A percentile compares a stretch with the other conserved stretches of the same genome.
Evolutionary conservation across 1,284 basidiomycete species (phyloP).

Genomic region (Salmacisia buchloeana): DNA sequence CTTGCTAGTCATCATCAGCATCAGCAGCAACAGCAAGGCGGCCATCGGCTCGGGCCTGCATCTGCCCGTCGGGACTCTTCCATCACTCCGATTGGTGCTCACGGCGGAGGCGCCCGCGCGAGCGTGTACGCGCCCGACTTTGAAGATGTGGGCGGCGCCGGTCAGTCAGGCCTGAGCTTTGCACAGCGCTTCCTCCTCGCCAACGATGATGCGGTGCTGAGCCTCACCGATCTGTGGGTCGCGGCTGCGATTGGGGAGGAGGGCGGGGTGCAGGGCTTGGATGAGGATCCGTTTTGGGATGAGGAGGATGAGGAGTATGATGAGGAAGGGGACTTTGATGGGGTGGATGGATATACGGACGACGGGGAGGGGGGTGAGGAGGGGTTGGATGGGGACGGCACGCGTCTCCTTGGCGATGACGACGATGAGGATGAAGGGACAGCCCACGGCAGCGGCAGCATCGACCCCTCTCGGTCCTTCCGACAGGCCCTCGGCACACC

Average conservation of each 20-base stretch:
- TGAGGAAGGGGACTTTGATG: too few relatives aligned
- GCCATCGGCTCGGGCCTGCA: not conserved
- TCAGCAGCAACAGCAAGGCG: not conserved
- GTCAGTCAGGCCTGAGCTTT: constrained; percentile 54
- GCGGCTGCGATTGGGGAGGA: constrained; percentile 85
- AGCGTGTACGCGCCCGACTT: constrained; percentile 42
- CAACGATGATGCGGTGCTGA: constrained; percentile 81
- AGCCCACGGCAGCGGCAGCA: not conserved
- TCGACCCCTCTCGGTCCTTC: not conserved
- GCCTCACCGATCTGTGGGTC: constrained; percentile 85
- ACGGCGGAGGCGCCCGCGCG: constrained; percentile 17
- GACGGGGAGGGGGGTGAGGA: constrained; percentile 44
- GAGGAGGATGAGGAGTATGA: constrained; percentile 57
- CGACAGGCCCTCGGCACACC: not conserved
- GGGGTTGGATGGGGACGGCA: constrained; percentile 12
- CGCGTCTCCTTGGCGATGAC: too few relatives aligned
- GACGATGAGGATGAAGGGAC: constrained; percentile 23
- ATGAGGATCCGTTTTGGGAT: constrained; percentile 53
- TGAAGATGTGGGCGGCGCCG: constrained; percentile 19
- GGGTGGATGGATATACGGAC: too few relatives aligned
- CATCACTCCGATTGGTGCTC: not conserved
- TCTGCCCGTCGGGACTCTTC: not conserved
- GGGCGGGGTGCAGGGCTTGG: constrained; percentile 53
- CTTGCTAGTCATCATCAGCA: not conserved
- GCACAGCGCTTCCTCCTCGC: constrained; percentile 64